Conservation (phyloP, 345 rosid species). For the Ricinus communis region DNA sequence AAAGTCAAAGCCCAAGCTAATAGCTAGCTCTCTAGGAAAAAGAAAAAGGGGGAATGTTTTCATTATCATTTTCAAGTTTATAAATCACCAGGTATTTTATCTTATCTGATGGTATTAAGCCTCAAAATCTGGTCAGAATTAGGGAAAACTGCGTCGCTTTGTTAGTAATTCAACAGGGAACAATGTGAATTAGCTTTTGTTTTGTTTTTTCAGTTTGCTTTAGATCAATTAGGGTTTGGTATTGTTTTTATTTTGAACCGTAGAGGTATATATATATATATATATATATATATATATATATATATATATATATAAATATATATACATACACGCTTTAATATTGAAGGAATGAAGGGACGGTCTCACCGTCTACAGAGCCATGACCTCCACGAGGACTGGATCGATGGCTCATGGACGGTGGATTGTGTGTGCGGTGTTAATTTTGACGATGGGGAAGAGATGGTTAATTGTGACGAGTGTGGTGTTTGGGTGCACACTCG, state of each 20-base stretch:
- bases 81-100: not conserved
- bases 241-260: too few species aligned
- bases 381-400: slow-evolving; percentile 86
- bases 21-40: not conserved
- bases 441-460: slow-evolving; percentile 95
- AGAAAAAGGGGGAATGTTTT: not conserved
- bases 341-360: slow-evolving; percentile 50
- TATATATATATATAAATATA: too few species aligned
- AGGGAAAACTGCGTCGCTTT: not conserved
- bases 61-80: not conserved
- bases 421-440: slow-evolving; percentile 92
- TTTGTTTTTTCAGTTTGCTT: not conserved
- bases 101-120: not conserved
- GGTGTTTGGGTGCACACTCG: slow-evolving; percentile 99
- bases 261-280: too few species aligned
- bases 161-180: not conserved
- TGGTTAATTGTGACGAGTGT: slow-evolving; percentile 98
- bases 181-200: slow-evolving; percentile 9
- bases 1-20: not conserved
- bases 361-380: slow-evolving; percentile 59
- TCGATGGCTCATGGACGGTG: slow-evolving; percentile 93
- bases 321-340: too few species aligned
- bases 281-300: too few species aligned
- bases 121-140: not conserved
- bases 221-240: not conserved